Percentiles rank a stretch among this genome's conserved stretches.
Evolutionary conservation across 352 stramenopile species (phyloP).

Genomic region (Globisporangium okanoganense): DNA sequence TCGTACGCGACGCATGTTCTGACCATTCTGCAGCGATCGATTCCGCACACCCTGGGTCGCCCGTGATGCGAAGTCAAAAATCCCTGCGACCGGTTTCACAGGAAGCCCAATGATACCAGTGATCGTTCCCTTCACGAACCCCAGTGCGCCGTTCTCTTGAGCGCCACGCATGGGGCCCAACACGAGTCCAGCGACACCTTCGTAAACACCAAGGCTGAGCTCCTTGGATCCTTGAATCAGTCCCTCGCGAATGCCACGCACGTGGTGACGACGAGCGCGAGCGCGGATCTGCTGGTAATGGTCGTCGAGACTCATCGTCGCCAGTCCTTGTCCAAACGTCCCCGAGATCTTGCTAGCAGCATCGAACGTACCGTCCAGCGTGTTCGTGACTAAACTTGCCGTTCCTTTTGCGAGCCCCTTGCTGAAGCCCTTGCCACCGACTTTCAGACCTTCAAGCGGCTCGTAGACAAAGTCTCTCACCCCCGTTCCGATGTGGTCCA

Average conservation of each 20-base stretch:
- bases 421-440: conserved; percentile 83
- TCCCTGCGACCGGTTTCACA: conserved; percentile 83
- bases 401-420: conserved; percentile 85
- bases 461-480: conserved; percentile 97
- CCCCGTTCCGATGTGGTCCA: conserved; percentile 94
- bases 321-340: conserved; percentile 84
- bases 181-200: conserved; percentile 79
- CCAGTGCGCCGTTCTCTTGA: conserved; percentile 73
- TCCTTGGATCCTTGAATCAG: conserved; percentile 83
- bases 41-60: conserved; percentile 85
- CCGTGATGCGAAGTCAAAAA: conserved; percentile 89
- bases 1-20: conserved; percentile 75
- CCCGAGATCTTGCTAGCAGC: conserved; percentile 87
- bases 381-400: conserved; percentile 84
- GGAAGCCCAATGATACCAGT: conserved; percentile 85
- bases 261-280: conserved; percentile 68
- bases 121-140: conserved; percentile 83
- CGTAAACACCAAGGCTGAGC: conserved; percentile 78
- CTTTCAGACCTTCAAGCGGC: conserved; percentile 90
- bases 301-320: conserved; percentile 83
- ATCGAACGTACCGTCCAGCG: conserved; percentile 84
- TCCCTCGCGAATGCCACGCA: conserved; percentile 75
- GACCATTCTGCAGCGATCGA: conserved; percentile 72
- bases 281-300: conserved; percentile 86
- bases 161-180: conserved; percentile 80